Conservation (phyloP, 768 basidiomycete genomes). For the Mycena indigotica region DNA sequence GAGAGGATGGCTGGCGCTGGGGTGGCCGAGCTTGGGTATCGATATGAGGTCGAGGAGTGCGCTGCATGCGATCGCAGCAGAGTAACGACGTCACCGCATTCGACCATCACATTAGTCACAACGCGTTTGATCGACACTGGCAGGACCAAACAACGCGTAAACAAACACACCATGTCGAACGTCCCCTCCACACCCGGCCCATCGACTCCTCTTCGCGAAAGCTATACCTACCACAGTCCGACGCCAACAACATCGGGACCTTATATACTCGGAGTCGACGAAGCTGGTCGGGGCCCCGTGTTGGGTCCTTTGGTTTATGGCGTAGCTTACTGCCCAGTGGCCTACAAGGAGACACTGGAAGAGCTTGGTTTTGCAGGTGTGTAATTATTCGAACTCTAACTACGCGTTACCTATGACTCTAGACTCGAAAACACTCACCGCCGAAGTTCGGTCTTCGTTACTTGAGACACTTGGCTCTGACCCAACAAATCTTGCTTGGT, state of each 20-base stretch:
- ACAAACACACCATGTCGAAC: constrained; percentile 20
- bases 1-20: constrained; percentile 11
- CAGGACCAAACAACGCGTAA: constrained; percentile 12
- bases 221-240: constrained; percentile 79
- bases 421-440: constrained; percentile 93
- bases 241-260: constrained; percentile 70
- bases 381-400: background rate
- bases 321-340: constrained; percentile 86
- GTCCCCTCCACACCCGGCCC: constrained; percentile 64
- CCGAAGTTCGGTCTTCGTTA: constrained; percentile 65
- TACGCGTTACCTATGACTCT: background rate
- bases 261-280: constrained; percentile 98
- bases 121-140: no score
- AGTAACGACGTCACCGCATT: background rate
- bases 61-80: background rate
- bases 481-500: constrained; percentile 75
- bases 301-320: constrained; percentile 96
- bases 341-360: constrained; percentile 74
- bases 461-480: constrained; percentile 71
- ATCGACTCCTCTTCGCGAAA: constrained; percentile 59
- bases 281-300: constrained; percentile 95
- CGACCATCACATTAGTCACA: background rate
- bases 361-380: constrained; percentile 88
- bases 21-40: constrained; percentile 10
- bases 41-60: constrained; percentile 13